Percentiles rank a stretch among this genome's conserved stretches.
These are phyloP conservation scores for Globisporangium paddicum DNA, from an alignment of 352 stramenopile species.

Conservation along the genomic window DNA sequence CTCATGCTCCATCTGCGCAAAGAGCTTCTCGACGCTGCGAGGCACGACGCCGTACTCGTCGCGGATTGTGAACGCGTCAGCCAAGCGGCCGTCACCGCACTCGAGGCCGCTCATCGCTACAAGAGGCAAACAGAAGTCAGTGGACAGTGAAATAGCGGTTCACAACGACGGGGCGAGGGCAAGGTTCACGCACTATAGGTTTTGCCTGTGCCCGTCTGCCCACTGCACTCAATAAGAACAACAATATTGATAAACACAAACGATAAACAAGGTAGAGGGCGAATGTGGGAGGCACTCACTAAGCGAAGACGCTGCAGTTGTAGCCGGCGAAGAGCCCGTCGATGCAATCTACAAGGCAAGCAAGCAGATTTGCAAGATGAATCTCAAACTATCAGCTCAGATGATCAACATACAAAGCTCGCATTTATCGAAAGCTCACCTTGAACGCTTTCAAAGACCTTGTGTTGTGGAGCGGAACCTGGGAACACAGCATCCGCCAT, in stretches of 20 bases:
- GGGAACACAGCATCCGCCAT: constrained; percentile 48
- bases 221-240: constrained; percentile 21
- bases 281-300: constrained; percentile 22
- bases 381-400: no score
- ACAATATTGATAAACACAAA: constrained; percentile 2
- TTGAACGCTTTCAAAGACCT: constrained; percentile 50
- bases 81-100: constrained; percentile 7
- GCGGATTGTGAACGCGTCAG: constrained; percentile 15
- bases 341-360: constrained; percentile 42
- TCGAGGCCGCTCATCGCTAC: constrained; percentile 65
- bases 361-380: background rate
- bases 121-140: background rate
- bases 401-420: background rate
- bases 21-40: constrained; percentile 50
- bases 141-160: background rate
- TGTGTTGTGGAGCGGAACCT: constrained; percentile 28
- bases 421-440: constrained; percentile 17
- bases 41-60: constrained; percentile 47
- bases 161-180: background rate
- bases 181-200: constrained; percentile 38
- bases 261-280: background rate
- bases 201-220: constrained; percentile 66
- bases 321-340: constrained; percentile 54
- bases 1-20: constrained; percentile 32
- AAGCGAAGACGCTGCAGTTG: constrained; percentile 70